phyloP scores from a whole-genome alignment of 2,329 filamentous ascomycete genomes.

The Neurospora crassa region DNA sequence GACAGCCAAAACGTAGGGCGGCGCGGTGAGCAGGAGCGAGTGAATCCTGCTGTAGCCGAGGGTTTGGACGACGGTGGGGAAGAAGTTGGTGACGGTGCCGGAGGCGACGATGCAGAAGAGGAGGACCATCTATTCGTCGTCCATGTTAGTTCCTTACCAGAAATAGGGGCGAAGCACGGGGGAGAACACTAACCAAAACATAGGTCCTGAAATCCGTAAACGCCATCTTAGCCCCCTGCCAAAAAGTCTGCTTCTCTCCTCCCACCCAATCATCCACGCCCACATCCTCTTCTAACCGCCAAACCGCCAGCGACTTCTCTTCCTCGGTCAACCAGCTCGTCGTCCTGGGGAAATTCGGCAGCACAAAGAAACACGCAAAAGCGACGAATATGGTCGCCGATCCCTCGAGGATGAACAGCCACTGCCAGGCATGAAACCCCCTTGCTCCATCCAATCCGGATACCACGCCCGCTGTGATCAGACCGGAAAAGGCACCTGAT shows the following conservation, averaged over 20 bases:
- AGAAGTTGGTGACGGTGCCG: constrained; percentile 57
- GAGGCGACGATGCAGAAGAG: constrained; percentile 46
- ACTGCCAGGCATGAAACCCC: constrained; percentile 51
- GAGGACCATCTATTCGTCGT: constrained; percentile 31
- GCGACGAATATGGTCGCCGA: constrained; percentile 49
- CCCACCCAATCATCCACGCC: constrained; percentile 54
- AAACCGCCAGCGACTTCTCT: constrained; percentile 46
- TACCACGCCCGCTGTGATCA: constrained; percentile 50
- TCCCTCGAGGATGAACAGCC: constrained; percentile 60
- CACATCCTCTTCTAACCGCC: constrained; percentile 52
- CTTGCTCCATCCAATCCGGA: constrained; percentile 44
- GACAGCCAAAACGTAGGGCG: constrained; percentile 54
- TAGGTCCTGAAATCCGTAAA: constrained; percentile 51
- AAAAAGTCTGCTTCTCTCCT: constrained; percentile 44
- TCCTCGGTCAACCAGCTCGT: constrained; percentile 43
- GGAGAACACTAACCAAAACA: constrained; percentile 30
- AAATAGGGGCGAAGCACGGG: no score
- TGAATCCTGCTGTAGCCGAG: constrained; percentile 52
- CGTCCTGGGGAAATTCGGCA: constrained; percentile 37
- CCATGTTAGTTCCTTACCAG: background rate
- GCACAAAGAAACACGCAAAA: constrained; percentile 39
- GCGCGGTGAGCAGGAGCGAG: constrained; percentile 54
- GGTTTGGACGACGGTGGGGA: constrained; percentile 60
- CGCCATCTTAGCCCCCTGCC: constrained; percentile 43
- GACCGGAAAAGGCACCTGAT: constrained; percentile 56